Evolutionary conservation across 2,329 filamentous ascomycete species (phyloP).

Genomic region (Ustulina deusta): DNA sequence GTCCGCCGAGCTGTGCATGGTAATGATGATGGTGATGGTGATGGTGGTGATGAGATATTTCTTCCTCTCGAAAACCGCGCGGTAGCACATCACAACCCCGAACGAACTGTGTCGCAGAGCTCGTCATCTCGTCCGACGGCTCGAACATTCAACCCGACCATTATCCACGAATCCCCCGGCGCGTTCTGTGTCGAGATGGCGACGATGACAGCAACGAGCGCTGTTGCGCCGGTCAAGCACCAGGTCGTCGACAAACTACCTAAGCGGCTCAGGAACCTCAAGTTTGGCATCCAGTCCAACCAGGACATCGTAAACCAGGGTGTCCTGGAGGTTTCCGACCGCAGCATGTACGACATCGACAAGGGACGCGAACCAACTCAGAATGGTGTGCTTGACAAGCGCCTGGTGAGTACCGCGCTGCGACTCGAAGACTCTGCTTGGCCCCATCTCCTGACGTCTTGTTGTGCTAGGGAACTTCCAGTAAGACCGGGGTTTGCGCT

Average conservation of each 20-base stretch:
- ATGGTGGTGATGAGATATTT: constrained; percentile 28
- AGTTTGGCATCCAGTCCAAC: constrained; percentile 94
- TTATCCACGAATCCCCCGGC: not conserved
- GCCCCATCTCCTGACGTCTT: constrained; percentile 20
- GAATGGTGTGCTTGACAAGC: constrained; percentile 88
- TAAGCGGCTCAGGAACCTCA: constrained; percentile 91
- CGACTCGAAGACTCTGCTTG: constrained; percentile 18
- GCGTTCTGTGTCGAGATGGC: constrained; percentile 41
- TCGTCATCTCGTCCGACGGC: constrained; percentile 6
- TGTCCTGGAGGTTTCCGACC: constrained; percentile 93
- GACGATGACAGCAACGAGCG: constrained; percentile 44
- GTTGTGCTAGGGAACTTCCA: constrained; percentile 69
- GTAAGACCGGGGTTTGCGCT: constrained; percentile 80
- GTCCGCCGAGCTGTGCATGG: constrained; percentile 28
- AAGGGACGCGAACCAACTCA: constrained; percentile 79
- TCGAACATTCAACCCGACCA: not conserved
- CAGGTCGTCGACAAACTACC: constrained; percentile 90
- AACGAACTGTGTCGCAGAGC: constrained; percentile 14
- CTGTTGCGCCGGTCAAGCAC: constrained; percentile 72
- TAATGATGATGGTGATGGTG: constrained; percentile 23
- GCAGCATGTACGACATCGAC: constrained; percentile 91
- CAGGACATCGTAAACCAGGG: constrained; percentile 96
- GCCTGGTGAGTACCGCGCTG: constrained; percentile 62
- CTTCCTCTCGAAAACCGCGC: constrained; percentile 23
- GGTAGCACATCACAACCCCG: constrained; percentile 33